Conservation (phyloP, 106 monocot genomes). For the Acorus gramineus region DNA sequence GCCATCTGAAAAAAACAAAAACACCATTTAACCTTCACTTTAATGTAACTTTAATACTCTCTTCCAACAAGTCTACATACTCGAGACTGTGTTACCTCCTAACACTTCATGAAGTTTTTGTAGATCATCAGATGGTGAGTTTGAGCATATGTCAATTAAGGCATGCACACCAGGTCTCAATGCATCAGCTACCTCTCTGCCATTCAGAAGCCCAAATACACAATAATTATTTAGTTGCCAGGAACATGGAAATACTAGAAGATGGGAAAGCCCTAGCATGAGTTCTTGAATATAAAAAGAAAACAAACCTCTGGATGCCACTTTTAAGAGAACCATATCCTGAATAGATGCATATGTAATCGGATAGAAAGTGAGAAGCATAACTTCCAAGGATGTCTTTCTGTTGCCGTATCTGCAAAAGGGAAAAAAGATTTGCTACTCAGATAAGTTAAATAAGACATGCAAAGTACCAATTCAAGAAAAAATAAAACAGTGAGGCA, state of each 20-base stretch:
- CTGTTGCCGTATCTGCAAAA: conserved; percentile 56
- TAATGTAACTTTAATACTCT: conserved; percentile 6
- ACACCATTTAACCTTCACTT: neutral
- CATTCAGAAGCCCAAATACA: conserved; percentile 1
- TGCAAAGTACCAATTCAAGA: neutral
- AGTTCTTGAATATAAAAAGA: neutral
- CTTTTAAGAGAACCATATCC: conserved; percentile 34
- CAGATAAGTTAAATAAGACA: neutral
- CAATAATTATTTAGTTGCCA: neutral
- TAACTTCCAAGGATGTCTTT: conserved; percentile 40
- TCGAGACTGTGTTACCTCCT: conserved; percentile 20
- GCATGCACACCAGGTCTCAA: conserved; percentile 76
- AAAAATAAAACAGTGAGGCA: conserved; percentile 1
- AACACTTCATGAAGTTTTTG: conserved; percentile 73
- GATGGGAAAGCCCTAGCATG: neutral
- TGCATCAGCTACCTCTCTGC: conserved; percentile 77
- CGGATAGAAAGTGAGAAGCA: conserved; percentile 43
- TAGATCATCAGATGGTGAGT: conserved; percentile 27
- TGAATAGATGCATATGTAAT: conserved; percentile 41
- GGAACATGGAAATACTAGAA: neutral
- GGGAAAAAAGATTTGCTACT: neutral
- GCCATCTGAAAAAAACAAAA: conserved; percentile 44
- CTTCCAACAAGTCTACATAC: too few species aligned
- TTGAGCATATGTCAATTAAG: conserved; percentile 64
- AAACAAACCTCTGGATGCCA: conserved; percentile 43